Conservation (phyloP, 2,329 filamentous ascomycete genomes). For the Cladorrhinum sp. region DNA sequence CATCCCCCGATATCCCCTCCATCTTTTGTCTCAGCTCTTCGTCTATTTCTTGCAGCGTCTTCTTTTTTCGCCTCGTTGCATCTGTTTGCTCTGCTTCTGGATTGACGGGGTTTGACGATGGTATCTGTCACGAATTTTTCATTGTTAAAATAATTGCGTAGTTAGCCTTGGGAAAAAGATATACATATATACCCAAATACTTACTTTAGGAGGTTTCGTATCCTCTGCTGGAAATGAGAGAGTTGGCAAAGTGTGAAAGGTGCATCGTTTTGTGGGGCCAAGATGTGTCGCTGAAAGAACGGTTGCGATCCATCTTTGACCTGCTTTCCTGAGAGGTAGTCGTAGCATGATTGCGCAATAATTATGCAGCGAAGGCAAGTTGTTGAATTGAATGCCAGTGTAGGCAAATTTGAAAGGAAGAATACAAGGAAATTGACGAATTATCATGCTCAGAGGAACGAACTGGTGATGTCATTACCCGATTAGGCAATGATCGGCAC, state of each 20-base stretch:
- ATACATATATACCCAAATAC: too few species aligned
- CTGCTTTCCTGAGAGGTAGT: not conserved
- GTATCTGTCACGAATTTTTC: too few species aligned
- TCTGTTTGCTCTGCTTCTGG: not conserved
- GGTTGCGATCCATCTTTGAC: not conserved
- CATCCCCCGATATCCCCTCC: conserved; percentile 65
- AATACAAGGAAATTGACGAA: not conserved
- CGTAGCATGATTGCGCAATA: not conserved
- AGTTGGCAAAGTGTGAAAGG: not conserved
- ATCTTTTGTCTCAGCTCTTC: conserved; percentile 64
- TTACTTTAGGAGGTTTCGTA: not conserved
- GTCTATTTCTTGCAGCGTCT: conserved; percentile 62
- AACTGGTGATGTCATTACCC: not conserved
- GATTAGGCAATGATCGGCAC: not conserved
- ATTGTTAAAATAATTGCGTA: too few species aligned
- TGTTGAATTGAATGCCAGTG: not conserved
- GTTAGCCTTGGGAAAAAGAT: too few species aligned
- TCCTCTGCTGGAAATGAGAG: not conserved
- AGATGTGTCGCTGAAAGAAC: not conserved
- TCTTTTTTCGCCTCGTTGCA: conserved; percentile 32
- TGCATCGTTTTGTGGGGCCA: not conserved
- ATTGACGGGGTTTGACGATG: too few species aligned
- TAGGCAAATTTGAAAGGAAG: not conserved
- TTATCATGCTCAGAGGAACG: not conserved
- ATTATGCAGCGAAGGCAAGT: too few species aligned